A percentile compares a stretch with the other conserved stretches of the same genome.
Evolutionary conservation across 2,329 filamentous ascomycete genomes (phyloP).

Genomic region (Xylariaceae sp.): DNA sequence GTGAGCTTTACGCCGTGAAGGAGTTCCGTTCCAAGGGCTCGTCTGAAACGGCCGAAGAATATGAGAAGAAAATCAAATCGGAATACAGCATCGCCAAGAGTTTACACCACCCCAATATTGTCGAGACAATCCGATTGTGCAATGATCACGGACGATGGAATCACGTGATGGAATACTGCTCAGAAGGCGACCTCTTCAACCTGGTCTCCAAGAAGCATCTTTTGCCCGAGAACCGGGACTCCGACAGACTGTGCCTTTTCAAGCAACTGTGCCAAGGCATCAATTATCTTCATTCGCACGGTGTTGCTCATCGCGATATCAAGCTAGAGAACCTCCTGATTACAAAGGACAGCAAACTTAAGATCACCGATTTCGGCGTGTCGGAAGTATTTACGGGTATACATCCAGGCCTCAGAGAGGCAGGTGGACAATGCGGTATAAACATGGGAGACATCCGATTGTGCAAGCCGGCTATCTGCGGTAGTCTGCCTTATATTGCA

Average conservation of each 20-base stretch:
- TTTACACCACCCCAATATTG: constrained; percentile 80
- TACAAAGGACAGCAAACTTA: constrained; percentile 73
- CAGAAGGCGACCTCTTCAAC: constrained; percentile 73
- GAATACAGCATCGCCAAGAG: constrained; percentile 87
- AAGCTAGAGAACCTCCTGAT: constrained; percentile 85
- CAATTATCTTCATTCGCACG: constrained; percentile 74
- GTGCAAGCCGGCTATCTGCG: constrained; percentile 77
- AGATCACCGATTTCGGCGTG: constrained; percentile 89
- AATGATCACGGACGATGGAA: constrained; percentile 74
- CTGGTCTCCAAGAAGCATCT: constrained; percentile 71
- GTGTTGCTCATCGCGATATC: constrained; percentile 86
- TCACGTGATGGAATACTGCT: constrained; percentile 91
- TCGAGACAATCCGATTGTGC: constrained; percentile 74
- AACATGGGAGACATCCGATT: constrained; percentile 68
- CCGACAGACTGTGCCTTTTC: constrained; percentile 78
- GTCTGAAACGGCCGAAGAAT: constrained; percentile 67
- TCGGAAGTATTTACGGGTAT: constrained; percentile 80
- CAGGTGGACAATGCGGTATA: constrained; percentile 68
- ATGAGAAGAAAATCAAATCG: constrained; percentile 85
- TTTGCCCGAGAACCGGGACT: constrained; percentile 56
- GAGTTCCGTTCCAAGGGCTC: constrained; percentile 73
- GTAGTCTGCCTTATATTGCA: constrained; percentile 81
- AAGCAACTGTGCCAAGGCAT: constrained; percentile 84
- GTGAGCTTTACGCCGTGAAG: constrained; percentile 77
- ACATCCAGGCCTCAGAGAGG: constrained; percentile 72